Evolutionary conservation across 2,329 filamentous ascomycete species (phyloP).

Genomic region (Cylindrodendrum hubeiense): DNA sequence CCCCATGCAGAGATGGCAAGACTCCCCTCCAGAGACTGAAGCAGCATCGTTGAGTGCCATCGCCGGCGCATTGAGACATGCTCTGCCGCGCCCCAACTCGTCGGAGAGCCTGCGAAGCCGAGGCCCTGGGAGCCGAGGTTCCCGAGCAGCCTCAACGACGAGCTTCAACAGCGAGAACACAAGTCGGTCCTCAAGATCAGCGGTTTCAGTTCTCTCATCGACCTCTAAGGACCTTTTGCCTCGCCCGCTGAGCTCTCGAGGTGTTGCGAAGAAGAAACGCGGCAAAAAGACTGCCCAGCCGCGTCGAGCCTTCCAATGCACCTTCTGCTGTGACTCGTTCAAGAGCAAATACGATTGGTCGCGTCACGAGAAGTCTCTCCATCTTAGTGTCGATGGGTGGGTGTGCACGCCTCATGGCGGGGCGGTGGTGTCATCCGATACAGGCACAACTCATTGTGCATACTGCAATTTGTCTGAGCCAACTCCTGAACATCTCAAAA

Average conservation of each 20-base stretch:
- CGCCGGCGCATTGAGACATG: constrained; percentile 27
- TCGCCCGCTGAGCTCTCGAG: constrained; percentile 15
- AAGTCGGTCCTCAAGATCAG: constrained; percentile 32
- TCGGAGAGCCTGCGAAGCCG: constrained; percentile 29
- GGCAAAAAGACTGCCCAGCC: neutral
- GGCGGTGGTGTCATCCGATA: constrained; percentile 28
- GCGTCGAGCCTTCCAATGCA: constrained; percentile 32
- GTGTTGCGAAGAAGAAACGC: constrained; percentile 11
- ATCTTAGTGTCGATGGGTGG: constrained; percentile 39
- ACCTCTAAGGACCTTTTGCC: constrained; percentile 4
- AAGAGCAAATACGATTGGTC: constrained; percentile 44
- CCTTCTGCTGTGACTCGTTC: constrained; percentile 40
- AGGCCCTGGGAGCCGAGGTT: constrained; percentile 14
- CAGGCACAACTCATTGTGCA: constrained; percentile 39
- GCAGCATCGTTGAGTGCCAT: constrained; percentile 38
- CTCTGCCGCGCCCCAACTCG: constrained; percentile 22
- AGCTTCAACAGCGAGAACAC: constrained; percentile 33
- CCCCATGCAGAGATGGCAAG: constrained; percentile 41
- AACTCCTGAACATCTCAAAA: constrained; percentile 37
- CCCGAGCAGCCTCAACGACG: constrained; percentile 28
- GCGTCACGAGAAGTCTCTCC: constrained; percentile 36
- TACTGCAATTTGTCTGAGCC: constrained; percentile 43
- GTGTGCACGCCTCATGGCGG: constrained; percentile 39
- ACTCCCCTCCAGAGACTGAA: constrained; percentile 38
- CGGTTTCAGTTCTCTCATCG: constrained; percentile 6